Conservation (phyloP, 2,329 filamentous ascomycete genomes). For the Dothiorella sarmentorum region DNA sequence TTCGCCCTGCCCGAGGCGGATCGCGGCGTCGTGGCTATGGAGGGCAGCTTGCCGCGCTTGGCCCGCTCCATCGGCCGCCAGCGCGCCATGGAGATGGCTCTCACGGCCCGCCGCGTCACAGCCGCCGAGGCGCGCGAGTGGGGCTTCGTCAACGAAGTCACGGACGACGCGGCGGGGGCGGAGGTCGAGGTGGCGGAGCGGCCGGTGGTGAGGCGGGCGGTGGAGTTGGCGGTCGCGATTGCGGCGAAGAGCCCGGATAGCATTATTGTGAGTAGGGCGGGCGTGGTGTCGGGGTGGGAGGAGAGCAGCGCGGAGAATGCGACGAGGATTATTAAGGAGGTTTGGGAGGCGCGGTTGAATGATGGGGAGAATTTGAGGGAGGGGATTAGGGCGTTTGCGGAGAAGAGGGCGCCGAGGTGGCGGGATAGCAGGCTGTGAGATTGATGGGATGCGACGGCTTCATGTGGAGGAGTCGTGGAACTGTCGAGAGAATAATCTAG, state of each 20-base stretch:
- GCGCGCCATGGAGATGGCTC: constrained; percentile 27
- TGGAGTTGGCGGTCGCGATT: constrained; percentile 37
- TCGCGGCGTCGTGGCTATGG: constrained; percentile 26
- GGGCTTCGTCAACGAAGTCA: constrained; percentile 28
- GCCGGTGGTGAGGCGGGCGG: constrained; percentile 31
- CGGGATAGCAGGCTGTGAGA: neutral
- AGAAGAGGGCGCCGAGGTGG: constrained; percentile 2
- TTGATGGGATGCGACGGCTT: too few relatives aligned
- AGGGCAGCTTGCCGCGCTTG: constrained; percentile 26
- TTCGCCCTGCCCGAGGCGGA: constrained; percentile 30
- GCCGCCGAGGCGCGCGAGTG: constrained; percentile 24
- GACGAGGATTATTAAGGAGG: neutral
- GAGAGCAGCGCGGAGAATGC: constrained; percentile 35
- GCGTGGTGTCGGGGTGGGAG: constrained; percentile 34
- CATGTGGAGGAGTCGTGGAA: too few relatives aligned
- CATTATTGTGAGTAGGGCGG: constrained; percentile 36
- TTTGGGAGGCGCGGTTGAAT: neutral
- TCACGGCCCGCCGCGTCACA: constrained; percentile 24
- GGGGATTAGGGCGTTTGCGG: constrained; percentile 9
- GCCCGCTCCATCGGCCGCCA: constrained; percentile 28
- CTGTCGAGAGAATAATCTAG: too few relatives aligned
- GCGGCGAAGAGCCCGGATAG: constrained; percentile 36
- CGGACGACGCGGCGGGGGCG: constrained; percentile 18
- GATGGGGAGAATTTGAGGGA: neutral
- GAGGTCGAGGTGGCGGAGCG: neutral